phyloP scores from a whole-genome alignment of 176 grass and related monocot genomes.

The Raddia guianensis region DNA sequence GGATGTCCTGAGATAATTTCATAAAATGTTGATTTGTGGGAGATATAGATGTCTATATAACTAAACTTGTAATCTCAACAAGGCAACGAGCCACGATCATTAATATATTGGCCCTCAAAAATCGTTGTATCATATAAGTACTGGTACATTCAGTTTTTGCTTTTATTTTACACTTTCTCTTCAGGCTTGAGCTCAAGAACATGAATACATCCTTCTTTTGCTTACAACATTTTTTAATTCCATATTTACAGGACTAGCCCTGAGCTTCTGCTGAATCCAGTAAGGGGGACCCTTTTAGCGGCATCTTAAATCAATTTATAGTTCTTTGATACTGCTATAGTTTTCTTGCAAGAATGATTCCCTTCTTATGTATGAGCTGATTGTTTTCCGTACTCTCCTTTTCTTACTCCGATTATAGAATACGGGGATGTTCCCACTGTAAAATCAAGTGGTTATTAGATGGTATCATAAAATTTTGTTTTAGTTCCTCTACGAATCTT shows the following conservation, averaged over 20 bases:
- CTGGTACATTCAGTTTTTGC: not conserved
- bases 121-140: not conserved
- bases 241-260: constrained; percentile 71
- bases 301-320: constrained; percentile 22
- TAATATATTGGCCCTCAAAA: not conserved
- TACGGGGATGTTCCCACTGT: not conserved
- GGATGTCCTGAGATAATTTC: not conserved
- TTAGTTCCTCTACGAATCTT: not conserved
- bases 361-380: not conserved
- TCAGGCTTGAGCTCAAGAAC: not conserved
- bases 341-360: not conserved
- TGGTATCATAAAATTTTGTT: not conserved
- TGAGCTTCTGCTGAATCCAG: constrained; percentile 80
- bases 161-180: not conserved
- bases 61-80: not conserved
- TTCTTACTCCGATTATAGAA: not conserved
- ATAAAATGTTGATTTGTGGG: not conserved
- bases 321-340: not conserved
- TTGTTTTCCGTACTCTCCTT: not conserved
- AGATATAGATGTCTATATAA: not conserved
- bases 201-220: not conserved
- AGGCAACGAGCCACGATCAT: too few species aligned
- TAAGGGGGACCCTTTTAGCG: constrained; percentile 43
- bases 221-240: constrained; percentile 40
- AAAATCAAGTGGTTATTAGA: constrained; percentile 9